Evolutionary conservation across 768 basidiomycete genomes (phyloP).

Genomic region (Russula vinacea): DNA sequence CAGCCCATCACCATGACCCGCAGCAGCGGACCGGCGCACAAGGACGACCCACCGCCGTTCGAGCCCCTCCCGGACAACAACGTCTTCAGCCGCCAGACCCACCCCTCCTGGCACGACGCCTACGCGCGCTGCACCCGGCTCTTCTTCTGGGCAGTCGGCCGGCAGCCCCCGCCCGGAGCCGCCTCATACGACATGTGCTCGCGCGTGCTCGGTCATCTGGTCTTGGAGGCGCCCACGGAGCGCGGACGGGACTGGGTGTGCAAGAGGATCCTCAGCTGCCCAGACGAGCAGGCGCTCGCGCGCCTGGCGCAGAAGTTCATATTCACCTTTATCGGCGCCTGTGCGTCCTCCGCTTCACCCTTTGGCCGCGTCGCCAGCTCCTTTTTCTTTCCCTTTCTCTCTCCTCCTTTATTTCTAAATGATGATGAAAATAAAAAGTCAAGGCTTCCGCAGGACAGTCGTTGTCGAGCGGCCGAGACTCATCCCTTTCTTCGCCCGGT

Average conservation of each 20-base stretch:
- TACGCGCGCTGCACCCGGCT: constrained; percentile 19
- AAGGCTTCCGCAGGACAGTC: constrained; percentile 23
- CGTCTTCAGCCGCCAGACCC: constrained; percentile 11
- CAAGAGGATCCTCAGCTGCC: constrained; percentile 23
- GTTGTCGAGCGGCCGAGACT: constrained; percentile 2
- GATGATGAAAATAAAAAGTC: constrained; percentile 4
- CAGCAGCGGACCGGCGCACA: constrained; percentile 2
- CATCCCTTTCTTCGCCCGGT: constrained; percentile 10
- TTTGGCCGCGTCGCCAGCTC: constrained; percentile 1
- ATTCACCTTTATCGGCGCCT: constrained; percentile 25
- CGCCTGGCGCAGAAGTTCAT: constrained; percentile 26
- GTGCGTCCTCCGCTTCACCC: constrained; percentile 17
- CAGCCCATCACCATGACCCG: constrained; percentile 10
- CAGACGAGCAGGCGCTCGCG: constrained; percentile 25
- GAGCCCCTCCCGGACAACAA: constrained; percentile 23
- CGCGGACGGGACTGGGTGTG: constrained; percentile 23
- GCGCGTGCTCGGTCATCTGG: constrained; percentile 22
- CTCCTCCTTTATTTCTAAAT: not conserved
- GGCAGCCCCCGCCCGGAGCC: constrained; percentile 15
- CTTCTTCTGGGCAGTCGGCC: constrained; percentile 28
- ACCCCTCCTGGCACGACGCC: constrained; percentile 23
- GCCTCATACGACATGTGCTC: constrained; percentile 28
- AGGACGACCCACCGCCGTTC: constrained; percentile 10
- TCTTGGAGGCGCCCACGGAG: constrained; percentile 25
- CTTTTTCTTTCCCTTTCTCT: not conserved